Conservation (phyloP, 441 rosid genomes). For the Euphorbia celastroides region DNA sequence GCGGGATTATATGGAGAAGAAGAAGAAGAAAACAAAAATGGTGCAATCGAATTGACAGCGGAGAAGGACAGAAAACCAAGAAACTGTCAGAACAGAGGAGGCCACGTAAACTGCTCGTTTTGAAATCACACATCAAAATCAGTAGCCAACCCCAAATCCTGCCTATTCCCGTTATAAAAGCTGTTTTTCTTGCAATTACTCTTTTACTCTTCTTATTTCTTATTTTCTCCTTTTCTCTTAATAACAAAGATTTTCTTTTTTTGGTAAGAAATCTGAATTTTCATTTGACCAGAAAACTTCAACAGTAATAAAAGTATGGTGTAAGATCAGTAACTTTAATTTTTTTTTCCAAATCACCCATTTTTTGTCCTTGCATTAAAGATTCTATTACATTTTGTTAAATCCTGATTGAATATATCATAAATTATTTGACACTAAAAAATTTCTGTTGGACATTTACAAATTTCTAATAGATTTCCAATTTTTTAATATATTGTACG, state of each 20-base stretch:
- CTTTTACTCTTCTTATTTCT: background rate
- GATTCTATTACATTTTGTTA: too few species aligned
- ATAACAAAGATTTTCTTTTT: too few species aligned
- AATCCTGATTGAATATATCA: too few species aligned
- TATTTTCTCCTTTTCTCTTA: background rate
- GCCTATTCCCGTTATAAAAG: background rate
- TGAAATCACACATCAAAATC: background rate
- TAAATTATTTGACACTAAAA: too few species aligned
- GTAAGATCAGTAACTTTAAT: too few species aligned
- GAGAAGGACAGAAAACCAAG: background rate
- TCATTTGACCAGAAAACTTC: too few species aligned
- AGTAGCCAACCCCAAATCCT: background rate
- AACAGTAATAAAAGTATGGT: too few species aligned
- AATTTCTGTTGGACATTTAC: too few species aligned
- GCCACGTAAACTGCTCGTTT: background rate
- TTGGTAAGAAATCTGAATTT: background rate
- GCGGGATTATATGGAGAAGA: background rate
- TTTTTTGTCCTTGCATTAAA: too few species aligned
- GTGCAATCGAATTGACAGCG: background rate
- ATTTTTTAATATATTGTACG: too few species aligned
- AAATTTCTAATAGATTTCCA: too few species aligned
- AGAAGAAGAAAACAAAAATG: background rate
- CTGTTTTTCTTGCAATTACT: background rate
- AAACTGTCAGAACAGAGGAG: slow-evolving; percentile 25
- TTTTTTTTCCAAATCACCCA: too few species aligned